These are phyloP conservation scores for Hibiscus tridactylites DNA, from an alignment of 345 rosid species.

Conservation along the genomic window DNA sequence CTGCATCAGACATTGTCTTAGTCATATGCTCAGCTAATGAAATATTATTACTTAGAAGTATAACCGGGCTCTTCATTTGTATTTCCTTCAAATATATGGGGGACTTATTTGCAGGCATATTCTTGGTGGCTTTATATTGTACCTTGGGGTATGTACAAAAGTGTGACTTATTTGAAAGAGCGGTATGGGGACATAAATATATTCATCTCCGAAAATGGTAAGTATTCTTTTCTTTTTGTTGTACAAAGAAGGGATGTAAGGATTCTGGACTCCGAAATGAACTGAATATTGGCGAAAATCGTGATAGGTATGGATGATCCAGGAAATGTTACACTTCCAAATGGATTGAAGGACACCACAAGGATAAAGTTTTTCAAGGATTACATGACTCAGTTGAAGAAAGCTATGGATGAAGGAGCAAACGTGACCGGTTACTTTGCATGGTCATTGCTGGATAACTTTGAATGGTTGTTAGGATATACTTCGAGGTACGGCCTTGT, in stretches of 20 bases:
- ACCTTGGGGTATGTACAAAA: constrained; percentile 60
- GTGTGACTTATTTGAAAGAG: constrained; percentile 46
- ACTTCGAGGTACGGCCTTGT: constrained; percentile 51
- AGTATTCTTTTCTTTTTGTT: neutral
- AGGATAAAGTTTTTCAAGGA: constrained; percentile 38
- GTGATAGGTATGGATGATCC: constrained; percentile 52
- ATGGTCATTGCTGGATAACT: constrained; percentile 62
- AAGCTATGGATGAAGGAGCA: constrained; percentile 51
- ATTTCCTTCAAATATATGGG: too few relatives aligned
- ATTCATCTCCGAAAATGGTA: constrained; percentile 54
- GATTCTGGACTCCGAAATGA: neutral
- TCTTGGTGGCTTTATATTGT: constrained; percentile 56
- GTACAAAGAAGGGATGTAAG: neutral
- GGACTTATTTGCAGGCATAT: constrained; percentile 32
- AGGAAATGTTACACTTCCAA: constrained; percentile 25
- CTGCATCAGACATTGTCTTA: too few relatives aligned
- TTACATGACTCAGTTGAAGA: constrained; percentile 42
- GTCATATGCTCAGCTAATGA: too few relatives aligned
- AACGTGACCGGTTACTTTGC: constrained; percentile 55
- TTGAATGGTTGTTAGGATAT: constrained; percentile 52
- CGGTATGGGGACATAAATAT: constrained; percentile 36
- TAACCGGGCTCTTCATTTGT: neutral
- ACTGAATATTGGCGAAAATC: neutral
- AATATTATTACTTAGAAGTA: too few relatives aligned
- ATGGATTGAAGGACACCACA: constrained; percentile 34